Conservation (phyloP, 2,329 filamentous ascomycete genomes). For the Cladophialophora carrionii region DNA sequence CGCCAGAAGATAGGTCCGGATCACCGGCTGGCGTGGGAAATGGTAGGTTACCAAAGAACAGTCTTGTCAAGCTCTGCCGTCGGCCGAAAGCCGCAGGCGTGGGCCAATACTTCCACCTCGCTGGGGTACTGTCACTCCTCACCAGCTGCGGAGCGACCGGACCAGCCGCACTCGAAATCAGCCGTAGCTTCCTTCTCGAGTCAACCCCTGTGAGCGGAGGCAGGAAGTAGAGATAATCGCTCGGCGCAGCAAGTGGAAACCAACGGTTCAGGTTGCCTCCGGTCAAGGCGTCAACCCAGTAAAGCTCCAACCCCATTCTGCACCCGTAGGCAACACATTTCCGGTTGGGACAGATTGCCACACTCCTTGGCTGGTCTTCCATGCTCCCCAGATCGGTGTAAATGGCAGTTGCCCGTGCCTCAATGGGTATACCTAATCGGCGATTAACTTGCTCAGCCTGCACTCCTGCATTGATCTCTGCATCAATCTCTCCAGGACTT, state of each 20-base stretch:
- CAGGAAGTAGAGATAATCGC: constrained; percentile 60
- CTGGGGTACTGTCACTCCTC: constrained; percentile 37
- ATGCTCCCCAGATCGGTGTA: constrained; percentile 61
- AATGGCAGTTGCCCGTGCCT: constrained; percentile 32
- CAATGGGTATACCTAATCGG: constrained; percentile 22
- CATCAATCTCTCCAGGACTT: constrained; percentile 4
- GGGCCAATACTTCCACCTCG: constrained; percentile 28
- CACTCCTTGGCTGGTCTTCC: constrained; percentile 66
- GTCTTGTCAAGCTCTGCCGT: constrained; percentile 35
- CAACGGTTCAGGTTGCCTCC: constrained; percentile 46
- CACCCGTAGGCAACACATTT: constrained; percentile 69
- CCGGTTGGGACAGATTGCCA: constrained; percentile 67
- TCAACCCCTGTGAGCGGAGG: constrained; percentile 58
- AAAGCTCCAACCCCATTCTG: constrained; percentile 64
- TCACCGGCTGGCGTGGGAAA: constrained; percentile 28
- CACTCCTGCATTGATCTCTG: not conserved
- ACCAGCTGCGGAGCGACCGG: constrained; percentile 34
- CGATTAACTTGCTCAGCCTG: not conserved
- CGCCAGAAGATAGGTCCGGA: constrained; percentile 5
- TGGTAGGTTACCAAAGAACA: constrained; percentile 38
- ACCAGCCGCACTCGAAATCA: constrained; percentile 62
- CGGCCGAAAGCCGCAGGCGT: constrained; percentile 24
- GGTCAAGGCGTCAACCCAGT: constrained; percentile 59
- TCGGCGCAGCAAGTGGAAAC: constrained; percentile 49
- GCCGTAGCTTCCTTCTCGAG: constrained; percentile 60